Evolutionary conservation across 345 rosid genomes (phyloP).

Genomic region (Lepidium africanum): DNA sequence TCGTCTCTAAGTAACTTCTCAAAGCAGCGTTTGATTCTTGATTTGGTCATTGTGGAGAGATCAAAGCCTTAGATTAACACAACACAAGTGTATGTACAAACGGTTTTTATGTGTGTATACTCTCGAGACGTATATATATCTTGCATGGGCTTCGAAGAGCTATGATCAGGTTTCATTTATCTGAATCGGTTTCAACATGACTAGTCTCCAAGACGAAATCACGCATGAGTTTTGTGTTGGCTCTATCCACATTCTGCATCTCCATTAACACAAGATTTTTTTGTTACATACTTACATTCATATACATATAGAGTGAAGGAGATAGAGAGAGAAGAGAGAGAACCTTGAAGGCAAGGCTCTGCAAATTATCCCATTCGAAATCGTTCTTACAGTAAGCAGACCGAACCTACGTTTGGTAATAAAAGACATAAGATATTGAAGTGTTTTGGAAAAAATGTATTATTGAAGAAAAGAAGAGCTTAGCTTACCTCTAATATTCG

Average conservation of each 20-base stretch:
- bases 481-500: conserved; percentile 63
- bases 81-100: conserved; percentile 18
- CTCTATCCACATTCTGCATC: conserved; percentile 49
- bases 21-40: not conserved
- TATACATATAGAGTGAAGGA: not conserved
- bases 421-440: not conserved
- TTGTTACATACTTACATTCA: not conserved
- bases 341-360: conserved; percentile 52
- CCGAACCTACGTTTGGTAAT: conserved; percentile 43
- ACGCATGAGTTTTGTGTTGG: conserved; percentile 70
- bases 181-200: conserved; percentile 30
- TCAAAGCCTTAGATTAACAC: not conserved
- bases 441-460: not conserved
- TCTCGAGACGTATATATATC: not conserved
- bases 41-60: not conserved
- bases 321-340: not conserved
- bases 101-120: not conserved
- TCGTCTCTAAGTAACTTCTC: conserved; percentile 6
- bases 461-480: not conserved
- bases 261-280: not conserved
- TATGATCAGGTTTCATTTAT: conserved; percentile 30
- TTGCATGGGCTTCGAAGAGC: not conserved
- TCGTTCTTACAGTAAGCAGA: conserved; percentile 76
- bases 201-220: conserved; percentile 70
- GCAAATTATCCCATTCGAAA: conserved; percentile 80